Evolutionary conservation across 1,139 yeast species (phyloP), one percentile per base, ranked within the genome.

Genomic region (Geotrichum phurueaensis): DNA sequence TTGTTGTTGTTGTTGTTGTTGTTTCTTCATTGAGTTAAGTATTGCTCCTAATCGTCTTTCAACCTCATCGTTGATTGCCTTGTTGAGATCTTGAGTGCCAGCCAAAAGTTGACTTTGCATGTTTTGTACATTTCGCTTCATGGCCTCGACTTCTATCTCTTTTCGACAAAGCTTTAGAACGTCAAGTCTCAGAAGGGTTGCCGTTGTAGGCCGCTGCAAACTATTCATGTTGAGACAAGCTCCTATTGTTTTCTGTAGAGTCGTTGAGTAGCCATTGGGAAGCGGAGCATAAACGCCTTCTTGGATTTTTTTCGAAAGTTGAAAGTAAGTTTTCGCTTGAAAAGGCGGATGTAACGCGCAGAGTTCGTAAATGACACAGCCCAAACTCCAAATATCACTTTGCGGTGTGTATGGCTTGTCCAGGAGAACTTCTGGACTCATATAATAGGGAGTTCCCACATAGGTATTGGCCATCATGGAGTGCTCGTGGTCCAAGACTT

Each of bases 331-430:
- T 68, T 90, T 91, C 1, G 98, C 98, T 68, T 89, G 94, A 70
- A 94, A 94, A 7, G 99, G 99, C 0, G 98, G 98, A 66, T 83
- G 86, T 60, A 90, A 78, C 0, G 96, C 81, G 73, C 98, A 92
- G 63, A 94, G 78, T 70, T 94, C 99, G 73, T 86, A 94, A 63
- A 94, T 81, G 1, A 92, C 97, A 75, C 99, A 94, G 0, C 95
- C 95, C 51, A 87, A 72, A 50, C 76, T 81, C 85, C 78, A 82
- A 12, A 82, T 76, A 68, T 88, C 96, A 69, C 91, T 85, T n/a
- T 86, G 87, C 1, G 94, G 91, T 10, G 88, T 84, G 65, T 86
- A 87, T 0, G 95, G 94, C 67, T 84, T 81, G 69, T 87, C 94
- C 79, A 84, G 80, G 53, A 88, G 78, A 5, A 88, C 90, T 69